Conservation (phyloP, 345 rosid species). For the Pistacia integerrima region DNA sequence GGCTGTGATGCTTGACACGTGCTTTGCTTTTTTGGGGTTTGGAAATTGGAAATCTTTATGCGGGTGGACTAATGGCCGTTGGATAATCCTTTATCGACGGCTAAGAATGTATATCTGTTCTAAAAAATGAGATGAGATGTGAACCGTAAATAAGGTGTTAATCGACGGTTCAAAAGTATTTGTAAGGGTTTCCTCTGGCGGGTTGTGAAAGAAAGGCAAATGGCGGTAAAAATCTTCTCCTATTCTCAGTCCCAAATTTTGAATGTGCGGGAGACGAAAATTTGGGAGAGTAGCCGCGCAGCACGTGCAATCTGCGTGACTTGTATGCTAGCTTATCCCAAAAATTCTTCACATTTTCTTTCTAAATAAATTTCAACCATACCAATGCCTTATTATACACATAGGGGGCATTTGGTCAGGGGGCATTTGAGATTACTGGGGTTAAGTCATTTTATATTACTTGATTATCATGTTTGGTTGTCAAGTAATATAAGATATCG, state of each 20-base stretch:
- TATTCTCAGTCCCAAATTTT: background rate
- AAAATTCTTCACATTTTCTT: too few relatives aligned
- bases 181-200: background rate
- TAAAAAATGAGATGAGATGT: background rate
- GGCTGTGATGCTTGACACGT: background rate
- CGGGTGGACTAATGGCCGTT: slow-evolving; percentile 1
- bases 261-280: background rate
- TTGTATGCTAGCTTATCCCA: too few relatives aligned
- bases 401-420: too few relatives aligned
- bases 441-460: too few relatives aligned
- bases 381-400: too few relatives aligned
- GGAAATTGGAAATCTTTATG: too few relatives aligned
- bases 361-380: too few relatives aligned
- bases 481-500: too few relatives aligned
- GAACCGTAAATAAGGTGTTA: slow-evolving; percentile 1
- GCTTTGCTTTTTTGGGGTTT: background rate
- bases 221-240: slow-evolving; percentile 3
- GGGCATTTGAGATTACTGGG: too few relatives aligned
- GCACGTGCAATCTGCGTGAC: background rate
- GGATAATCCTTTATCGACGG: background rate
- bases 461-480: too few relatives aligned
- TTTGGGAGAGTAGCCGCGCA: background rate
- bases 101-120: background rate
- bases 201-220: slow-evolving; percentile 1
- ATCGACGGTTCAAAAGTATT: background rate